Percentiles rank a stretch among this genome's conserved stretches.
Evolutionary conservation across 2,329 filamentous ascomycete genomes (phyloP).

Genomic region (Aspergillus sergii): DNA sequence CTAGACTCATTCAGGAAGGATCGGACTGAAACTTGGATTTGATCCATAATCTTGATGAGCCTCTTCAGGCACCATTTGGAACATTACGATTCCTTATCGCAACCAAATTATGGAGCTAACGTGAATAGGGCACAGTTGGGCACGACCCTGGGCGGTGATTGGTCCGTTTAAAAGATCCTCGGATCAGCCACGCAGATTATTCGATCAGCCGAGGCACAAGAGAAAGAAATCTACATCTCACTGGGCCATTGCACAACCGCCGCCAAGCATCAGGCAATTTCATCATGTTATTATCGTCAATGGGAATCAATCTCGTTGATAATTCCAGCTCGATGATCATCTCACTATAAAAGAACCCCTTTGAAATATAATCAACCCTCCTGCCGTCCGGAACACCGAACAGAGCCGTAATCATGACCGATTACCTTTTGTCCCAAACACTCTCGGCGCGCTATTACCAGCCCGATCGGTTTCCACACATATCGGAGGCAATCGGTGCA

Average conservation of each 20-base stretch:
- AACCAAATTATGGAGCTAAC: no score
- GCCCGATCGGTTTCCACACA: conserved; percentile 1
- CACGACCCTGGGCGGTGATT: neutral
- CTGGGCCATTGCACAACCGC: neutral
- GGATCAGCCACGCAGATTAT: conserved; percentile 1
- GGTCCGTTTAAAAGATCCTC: neutral
- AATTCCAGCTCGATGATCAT: neutral
- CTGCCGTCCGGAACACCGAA: neutral
- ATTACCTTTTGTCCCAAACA: conserved; percentile 4
- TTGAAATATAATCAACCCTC: neutral
- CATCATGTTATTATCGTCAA: neutral
- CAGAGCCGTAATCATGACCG: neutral
- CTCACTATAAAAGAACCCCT: neutral
- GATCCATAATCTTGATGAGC: neutral
- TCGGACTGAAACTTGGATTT: neutral
- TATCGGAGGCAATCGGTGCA: neutral
- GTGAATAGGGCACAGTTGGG: neutral
- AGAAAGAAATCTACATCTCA: neutral
- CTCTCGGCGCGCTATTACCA: conserved; percentile 8
- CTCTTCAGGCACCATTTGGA: no score
- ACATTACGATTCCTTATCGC: neutral
- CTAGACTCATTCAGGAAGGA: neutral
- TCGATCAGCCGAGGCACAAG: conserved; percentile 7
- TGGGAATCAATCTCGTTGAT: neutral
- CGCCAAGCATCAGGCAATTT: neutral